A percentile compares a stretch with the other conserved stretches of the same genome.
These are phyloP conservation scores for Penicillium desertorum DNA, from an alignment of 495 filamentous ascomycete species.

Conservation along the genomic window DNA sequence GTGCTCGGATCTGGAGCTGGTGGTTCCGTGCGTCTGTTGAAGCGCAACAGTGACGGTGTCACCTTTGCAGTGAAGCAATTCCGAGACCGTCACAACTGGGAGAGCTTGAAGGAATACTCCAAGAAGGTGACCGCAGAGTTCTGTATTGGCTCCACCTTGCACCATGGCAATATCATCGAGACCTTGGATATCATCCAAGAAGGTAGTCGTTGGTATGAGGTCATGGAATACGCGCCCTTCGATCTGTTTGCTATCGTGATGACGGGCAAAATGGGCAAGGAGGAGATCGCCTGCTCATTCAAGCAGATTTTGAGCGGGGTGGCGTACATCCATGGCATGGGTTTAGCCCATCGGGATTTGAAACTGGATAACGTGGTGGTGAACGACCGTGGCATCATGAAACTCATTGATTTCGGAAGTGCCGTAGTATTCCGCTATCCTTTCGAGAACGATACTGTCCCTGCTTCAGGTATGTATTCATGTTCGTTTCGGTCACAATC, in stretches of 20 bases:
- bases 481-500: background rate
- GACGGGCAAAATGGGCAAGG: conserved; percentile 95
- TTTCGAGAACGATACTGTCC: conserved; percentile 89
- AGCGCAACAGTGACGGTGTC: conserved; percentile 80
- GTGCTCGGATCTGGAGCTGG: conserved; percentile 93
- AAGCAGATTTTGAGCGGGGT: conserved; percentile 94
- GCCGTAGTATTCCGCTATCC: conserved; percentile 96
- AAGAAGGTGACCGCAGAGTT: conserved; percentile 99
- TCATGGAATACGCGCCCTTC: conserved; percentile 99
- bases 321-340: conserved; percentile 97
- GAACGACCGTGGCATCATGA: conserved; percentile 97
- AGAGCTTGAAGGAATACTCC: conserved; percentile 89
- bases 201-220: conserved; percentile 94
- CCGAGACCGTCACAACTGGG: conserved; percentile 86
- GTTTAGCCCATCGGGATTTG: conserved; percentile 90
- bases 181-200: conserved; percentile 96
- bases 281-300: conserved; percentile 87
- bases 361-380: conserved; percentile 99
- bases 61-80: conserved; percentile 99
- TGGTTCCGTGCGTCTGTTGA: conserved; percentile 92
- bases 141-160: conserved; percentile 94
- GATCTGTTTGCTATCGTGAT: conserved; percentile 99
- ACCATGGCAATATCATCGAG: conserved; percentile 98
- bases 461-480: conserved; percentile 71
- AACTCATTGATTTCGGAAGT: conserved; percentile 98